Conservation (phyloP, 2,329 filamentous ascomycete genomes). For the Colletotrichum sp. region DNA sequence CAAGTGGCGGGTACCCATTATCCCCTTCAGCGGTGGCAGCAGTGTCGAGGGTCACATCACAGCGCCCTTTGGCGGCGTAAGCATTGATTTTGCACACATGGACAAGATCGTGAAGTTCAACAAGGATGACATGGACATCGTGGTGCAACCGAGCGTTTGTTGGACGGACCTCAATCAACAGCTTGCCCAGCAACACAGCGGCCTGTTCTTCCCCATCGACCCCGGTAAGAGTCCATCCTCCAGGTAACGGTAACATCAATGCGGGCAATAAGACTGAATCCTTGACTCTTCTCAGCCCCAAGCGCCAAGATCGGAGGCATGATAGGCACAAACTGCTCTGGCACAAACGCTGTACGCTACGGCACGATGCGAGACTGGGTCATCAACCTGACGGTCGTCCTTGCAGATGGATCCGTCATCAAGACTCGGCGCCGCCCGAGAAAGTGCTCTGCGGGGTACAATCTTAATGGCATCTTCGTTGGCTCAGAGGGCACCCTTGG, state of each 20-base stretch:
- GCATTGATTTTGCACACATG: conserved; percentile 73
- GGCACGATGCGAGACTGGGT: conserved; percentile 80
- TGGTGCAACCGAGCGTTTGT: conserved; percentile 70
- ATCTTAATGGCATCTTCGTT: conserved; percentile 70
- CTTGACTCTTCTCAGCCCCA: neutral
- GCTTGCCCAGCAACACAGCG: conserved; percentile 55
- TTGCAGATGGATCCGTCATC: conserved; percentile 70
- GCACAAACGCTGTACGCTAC: conserved; percentile 65
- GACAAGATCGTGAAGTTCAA: conserved; percentile 68
- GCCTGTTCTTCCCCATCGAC: conserved; percentile 73
- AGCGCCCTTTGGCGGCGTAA: conserved; percentile 68
- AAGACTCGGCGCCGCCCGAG: conserved; percentile 71
- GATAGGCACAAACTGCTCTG: conserved; percentile 71
- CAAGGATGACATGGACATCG: conserved; percentile 71
- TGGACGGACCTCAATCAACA: conserved; percentile 71
- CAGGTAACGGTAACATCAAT: neutral
- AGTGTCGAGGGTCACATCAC: conserved; percentile 75
- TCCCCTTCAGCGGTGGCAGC: conserved; percentile 73
- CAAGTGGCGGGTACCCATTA: neutral
- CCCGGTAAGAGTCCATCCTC: conserved; percentile 62
- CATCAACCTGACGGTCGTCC: conserved; percentile 71
- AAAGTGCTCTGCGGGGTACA: conserved; percentile 75
- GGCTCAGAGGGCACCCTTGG: conserved; percentile 75
- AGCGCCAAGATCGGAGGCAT: conserved; percentile 52
- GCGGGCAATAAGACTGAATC: neutral